A percentile compares a stretch with the other conserved stretches of the same genome.
Evolutionary conservation across 495 filamentous ascomycete species (phyloP).

Genomic region (Penicillium paradoxum): DNA sequence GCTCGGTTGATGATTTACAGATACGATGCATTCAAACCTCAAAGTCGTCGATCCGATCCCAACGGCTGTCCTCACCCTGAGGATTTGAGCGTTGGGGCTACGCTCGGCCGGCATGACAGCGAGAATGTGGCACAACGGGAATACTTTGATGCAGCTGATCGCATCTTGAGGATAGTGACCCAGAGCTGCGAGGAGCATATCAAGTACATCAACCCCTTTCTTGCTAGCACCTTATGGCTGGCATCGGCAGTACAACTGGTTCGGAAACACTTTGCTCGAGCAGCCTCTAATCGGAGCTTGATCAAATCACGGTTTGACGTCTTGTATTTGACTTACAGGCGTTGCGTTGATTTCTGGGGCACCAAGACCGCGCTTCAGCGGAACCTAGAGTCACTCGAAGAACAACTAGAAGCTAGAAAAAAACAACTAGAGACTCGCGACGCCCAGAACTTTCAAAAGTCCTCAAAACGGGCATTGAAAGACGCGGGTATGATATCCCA

Average conservation of each 20-base stretch:
- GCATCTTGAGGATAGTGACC: background rate
- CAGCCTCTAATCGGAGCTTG: background rate
- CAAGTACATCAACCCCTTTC: background rate
- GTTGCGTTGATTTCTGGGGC: background rate
- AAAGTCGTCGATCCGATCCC: background rate
- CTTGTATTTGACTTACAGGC: background rate
- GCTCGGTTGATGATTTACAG: conserved; percentile 10
- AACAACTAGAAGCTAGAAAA: background rate
- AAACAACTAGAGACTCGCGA: background rate
- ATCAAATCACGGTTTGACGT: background rate
- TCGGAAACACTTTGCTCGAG: background rate
- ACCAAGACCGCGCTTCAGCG: background rate
- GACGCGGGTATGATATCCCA: background rate
- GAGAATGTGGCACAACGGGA: background rate
- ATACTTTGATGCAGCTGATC: background rate
- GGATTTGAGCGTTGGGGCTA: background rate
- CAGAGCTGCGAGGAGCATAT: background rate
- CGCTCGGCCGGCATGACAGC: background rate
- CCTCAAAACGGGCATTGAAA: background rate
- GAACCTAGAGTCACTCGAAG: background rate
- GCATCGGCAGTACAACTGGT: background rate
- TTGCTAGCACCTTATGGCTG: background rate
- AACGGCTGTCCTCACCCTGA: background rate
- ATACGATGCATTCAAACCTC: conserved; percentile 9
- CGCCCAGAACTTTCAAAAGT: background rate